Conservation (phyloP, 257 asterid genomes). For the Solanum virginianum region DNA sequence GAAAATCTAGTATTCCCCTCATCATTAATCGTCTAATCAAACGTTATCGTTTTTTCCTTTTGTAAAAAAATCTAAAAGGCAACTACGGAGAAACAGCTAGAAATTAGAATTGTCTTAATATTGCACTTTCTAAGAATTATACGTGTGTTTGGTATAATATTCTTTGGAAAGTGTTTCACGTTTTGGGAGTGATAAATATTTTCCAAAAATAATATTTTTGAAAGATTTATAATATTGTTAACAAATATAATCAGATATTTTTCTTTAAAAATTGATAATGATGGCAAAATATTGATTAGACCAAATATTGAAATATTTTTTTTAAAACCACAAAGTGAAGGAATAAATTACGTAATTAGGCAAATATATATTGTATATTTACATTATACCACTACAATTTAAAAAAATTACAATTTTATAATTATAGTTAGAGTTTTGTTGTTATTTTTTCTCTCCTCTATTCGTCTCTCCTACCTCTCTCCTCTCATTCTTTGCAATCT, state of each 20-base stretch:
- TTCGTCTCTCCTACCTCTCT: too few relatives aligned
- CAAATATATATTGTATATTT: too few relatives aligned
- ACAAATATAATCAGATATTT: not conserved
- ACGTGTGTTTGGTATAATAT: not conserved
- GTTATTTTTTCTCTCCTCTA: too few relatives aligned
- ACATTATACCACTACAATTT: too few relatives aligned
- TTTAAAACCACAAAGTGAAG: too few relatives aligned
- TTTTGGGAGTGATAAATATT: not conserved
- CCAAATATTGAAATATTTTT: not conserved
- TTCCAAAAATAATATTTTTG: not conserved
- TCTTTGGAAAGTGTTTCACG: not conserved
- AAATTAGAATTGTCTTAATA: not conserved
- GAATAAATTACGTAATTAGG: too few relatives aligned
- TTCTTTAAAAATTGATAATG: not conserved
- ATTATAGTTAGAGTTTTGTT: too few relatives aligned
- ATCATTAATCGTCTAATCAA: not conserved
- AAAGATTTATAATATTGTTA: not conserved
- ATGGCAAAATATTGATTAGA: not conserved
- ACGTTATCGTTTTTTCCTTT: not conserved
- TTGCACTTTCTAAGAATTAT: not conserved
- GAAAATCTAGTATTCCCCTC: not conserved
- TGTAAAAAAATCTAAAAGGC: not conserved
- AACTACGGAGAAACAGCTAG: not conserved
- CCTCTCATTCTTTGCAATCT: too few relatives aligned
- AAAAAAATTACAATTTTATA: too few relatives aligned